Evolutionary conservation across 352 stramenopile species (phyloP), one percentile per base, ranked within the genome.

Genomic region (Globisporangium megalacanthum): DNA sequence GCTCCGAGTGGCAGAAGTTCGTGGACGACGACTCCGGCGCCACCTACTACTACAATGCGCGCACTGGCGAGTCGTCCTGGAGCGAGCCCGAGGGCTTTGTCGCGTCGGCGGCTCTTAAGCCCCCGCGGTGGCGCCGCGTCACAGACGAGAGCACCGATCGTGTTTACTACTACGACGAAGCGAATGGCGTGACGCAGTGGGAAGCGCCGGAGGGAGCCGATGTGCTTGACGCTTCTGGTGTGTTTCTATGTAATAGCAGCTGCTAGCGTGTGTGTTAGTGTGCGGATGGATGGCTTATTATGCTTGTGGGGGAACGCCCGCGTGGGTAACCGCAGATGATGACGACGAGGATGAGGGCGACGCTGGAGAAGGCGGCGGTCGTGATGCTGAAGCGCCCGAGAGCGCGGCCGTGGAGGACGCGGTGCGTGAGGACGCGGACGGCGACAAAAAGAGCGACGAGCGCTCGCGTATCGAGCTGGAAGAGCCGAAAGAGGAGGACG

Each of bases 121-220:
- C 69, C 6, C 55, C 69, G 9, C 73, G 69, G 54, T 95, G 85
- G 85, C 68, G 74, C 41, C 68, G 77, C 58, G 88, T 73, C 58
- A 58, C 75, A 36, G 86, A 92, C 62, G 77, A 92, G 10, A 73
- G 65, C 52, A 78, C 66, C 11, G 74, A 72, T 11, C 73, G 69
- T 37, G 54, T 60, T 10, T 95, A 95, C 47, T 95, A 86, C 49
- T 81, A 87, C 72, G 82, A 95, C 60, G 66, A 87, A 62, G 68
- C 63, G 5, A 92, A 76, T 36, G 76, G 76, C 15, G 64, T 73
- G 35, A 94, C 83, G 52, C 75, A 86, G 53, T 95, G 85, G 85
- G 74, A 91, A 0, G 64, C 85, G 25, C 85, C 85, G 4, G 69
- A 90, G 19, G 72, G 65, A 0, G 80, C 80, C 5, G 19, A 31